Base-by-base conservation (phyloP, 2,329 filamentous ascomycete species). In the Apiospora arundinis region DNA sequence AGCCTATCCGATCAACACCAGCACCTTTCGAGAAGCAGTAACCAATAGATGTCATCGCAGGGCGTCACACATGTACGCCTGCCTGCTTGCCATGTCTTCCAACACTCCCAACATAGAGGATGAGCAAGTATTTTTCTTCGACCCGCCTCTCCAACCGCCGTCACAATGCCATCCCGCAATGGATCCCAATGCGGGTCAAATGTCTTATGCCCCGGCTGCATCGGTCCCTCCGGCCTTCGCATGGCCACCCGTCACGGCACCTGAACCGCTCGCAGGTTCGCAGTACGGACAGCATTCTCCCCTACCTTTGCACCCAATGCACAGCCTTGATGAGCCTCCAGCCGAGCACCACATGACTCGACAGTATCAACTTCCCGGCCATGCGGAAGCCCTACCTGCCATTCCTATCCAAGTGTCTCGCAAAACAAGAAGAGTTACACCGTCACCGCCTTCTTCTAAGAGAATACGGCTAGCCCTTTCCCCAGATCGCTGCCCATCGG, bases 81-180 rank as follows among this genome's bases (percentile, higher is more conserved):
- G 37, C 28, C 32, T 60, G 52, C 18, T 60, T 60, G 28, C 28
- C 52, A 60, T 60, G 52, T 60, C 52, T 60, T 37, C 52, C 28
- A 60, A 14, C 16, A 37, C 18, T 60, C 28, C 52, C 28, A 8
- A 60, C 16, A 21, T n/a, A 37, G 28, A 37, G 28, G 18, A 60
- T 11, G 28, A 25, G 11, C n/a, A 60, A 60, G 8, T 60, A 21
- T 4, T 60, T 16, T 21, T 37, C 28, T 37, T 60, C 16, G 52
- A 37, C 32, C 28, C 52, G 4, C 16, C 28, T 9, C 25, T 60
- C 8, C 14, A 16, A 8, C 8, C 7, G 52, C 18, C 28, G 16
- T 18, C 40, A 2, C 40, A 9, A 42, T 42, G 8, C 4, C 12
- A 42, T 42, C 40, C 46, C 5, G 3, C 21, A 4, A 2, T 25